These are phyloP conservation scores for Fusarium sp. DNA, from an alignment of 2,329 filamentous ascomycete genomes.

Conservation along the genomic window DNA sequence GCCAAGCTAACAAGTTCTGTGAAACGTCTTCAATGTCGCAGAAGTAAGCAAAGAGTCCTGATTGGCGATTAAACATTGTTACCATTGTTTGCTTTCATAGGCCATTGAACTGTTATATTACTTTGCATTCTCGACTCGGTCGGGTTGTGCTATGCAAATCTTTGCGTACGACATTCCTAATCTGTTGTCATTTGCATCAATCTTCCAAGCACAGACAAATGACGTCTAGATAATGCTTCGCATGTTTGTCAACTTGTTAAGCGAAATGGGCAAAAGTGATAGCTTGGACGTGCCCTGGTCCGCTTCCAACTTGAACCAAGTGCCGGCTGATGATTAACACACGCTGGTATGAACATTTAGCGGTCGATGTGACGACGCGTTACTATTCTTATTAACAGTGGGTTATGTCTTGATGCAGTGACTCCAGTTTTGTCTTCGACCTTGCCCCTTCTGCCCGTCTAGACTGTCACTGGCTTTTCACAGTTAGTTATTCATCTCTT, in stretches of 20 bases:
- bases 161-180: not conserved
- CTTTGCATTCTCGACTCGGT: not conserved
- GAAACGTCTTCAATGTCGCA: constrained; percentile 12
- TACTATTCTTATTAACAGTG: constrained; percentile 21
- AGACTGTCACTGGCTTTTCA: constrained; percentile 6
- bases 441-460: constrained; percentile 22
- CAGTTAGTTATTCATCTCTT: not conserved
- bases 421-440: not conserved
- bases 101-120: not conserved
- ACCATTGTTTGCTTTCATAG: not conserved
- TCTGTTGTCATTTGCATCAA: constrained; percentile 1
- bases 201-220: constrained; percentile 5
- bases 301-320: not conserved
- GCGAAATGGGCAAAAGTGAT: constrained; percentile 17
- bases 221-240: constrained; percentile 2
- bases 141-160: not conserved
- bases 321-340: not conserved
- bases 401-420: constrained; percentile 11
- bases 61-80: constrained; percentile 13
- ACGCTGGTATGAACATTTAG: constrained; percentile 15
- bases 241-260: constrained; percentile 5
- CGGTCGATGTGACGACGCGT: constrained; percentile 29
- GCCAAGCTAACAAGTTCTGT: constrained; percentile 18
- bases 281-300: constrained; percentile 9
- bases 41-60: not conserved